A percentile compares a stretch with the other conserved stretches of the same genome.
Evolutionary conservation across 106 monocot genomes (phyloP).

Genomic region (Dendrobium officinale): DNA sequence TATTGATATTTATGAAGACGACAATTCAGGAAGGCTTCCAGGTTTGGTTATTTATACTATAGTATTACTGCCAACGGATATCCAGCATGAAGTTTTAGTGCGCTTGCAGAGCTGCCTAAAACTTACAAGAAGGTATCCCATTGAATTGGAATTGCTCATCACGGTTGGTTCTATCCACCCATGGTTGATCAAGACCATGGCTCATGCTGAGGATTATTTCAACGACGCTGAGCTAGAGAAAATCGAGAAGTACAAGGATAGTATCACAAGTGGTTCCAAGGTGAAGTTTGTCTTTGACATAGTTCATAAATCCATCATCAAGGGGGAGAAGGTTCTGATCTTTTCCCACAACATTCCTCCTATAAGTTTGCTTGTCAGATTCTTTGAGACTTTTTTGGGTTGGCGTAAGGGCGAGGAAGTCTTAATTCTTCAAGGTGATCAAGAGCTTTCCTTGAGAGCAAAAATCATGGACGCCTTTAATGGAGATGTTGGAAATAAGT

Average conservation of each 20-base stretch:
- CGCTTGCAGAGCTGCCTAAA: slow-evolving; percentile 33
- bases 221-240: slow-evolving; percentile 29
- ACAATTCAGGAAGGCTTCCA: slow-evolving; percentile 35
- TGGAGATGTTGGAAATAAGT: slow-evolving; percentile 23
- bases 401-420: slow-evolving; percentile 54
- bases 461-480: slow-evolving; percentile 65
- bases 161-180: slow-evolving; percentile 67
- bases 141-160: slow-evolving; percentile 50
- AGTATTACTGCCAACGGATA: slow-evolving; percentile 30
- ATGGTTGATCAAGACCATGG: slow-evolving; percentile 44
- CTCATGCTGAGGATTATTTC: slow-evolving; percentile 36
- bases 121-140: slow-evolving; percentile 23
- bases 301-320: slow-evolving; percentile 41
- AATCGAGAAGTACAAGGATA: slow-evolving; percentile 26
- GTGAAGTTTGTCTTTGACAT: slow-evolving; percentile 59
- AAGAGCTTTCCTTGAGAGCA: slow-evolving; percentile 39
- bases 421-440: slow-evolving; percentile 61
- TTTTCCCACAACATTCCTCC: slow-evolving; percentile 67
- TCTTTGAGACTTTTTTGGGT: slow-evolving; percentile 35
- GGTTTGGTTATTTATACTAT: slow-evolving; percentile 59
- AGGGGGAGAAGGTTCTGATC: slow-evolving; percentile 58
- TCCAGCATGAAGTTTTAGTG: slow-evolving; percentile 36
- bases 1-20: slow-evolving; percentile 44
- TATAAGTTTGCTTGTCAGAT: slow-evolving; percentile 38
- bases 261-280: slow-evolving; percentile 45